Conservation (phyloP, 352 stramenopile genomes). For the Saprolegnia parasitica region DNA sequence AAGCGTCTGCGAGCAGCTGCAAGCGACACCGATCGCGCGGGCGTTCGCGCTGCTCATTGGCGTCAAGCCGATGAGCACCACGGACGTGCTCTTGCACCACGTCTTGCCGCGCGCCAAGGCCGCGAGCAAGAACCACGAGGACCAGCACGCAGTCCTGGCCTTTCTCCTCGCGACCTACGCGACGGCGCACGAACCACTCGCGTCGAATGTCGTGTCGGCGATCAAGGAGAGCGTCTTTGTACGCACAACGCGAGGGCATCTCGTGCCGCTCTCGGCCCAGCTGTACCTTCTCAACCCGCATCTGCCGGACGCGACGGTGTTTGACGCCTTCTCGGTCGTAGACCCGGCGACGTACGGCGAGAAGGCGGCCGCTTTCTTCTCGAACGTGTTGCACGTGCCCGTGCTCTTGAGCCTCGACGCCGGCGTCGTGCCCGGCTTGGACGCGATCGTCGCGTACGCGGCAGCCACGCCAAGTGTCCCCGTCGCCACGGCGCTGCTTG, state of each 20-base stretch:
- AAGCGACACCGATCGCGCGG: constrained; percentile 28
- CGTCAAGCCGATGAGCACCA: constrained; percentile 58
- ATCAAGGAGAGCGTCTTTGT: constrained; percentile 29
- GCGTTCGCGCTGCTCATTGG: constrained; percentile 52
- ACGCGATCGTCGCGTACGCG: background rate
- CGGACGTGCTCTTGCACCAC: constrained; percentile 64
- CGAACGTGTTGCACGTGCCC: background rate
- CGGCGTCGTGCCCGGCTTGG: constrained; percentile 1
- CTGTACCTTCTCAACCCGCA: background rate
- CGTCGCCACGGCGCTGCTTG: background rate
- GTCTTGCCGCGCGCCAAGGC: constrained; percentile 46
- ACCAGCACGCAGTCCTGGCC: constrained; percentile 29
- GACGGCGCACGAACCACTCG: background rate
- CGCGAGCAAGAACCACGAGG: background rate
- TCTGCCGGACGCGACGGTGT: background rate
- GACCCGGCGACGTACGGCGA: background rate
- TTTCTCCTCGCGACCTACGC: background rate
- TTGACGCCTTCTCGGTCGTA: background rate
- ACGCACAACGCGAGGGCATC: constrained; percentile 26
- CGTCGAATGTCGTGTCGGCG: too few species aligned
- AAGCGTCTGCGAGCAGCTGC: background rate
- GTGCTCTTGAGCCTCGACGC: background rate
- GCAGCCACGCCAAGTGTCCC: background rate
- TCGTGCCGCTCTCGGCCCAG: constrained; percentile 7
- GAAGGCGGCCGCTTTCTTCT: background rate